Base-by-base conservation (phyloP, 768 basidiomycete genomes). In the Agrocybe pediades region DNA sequence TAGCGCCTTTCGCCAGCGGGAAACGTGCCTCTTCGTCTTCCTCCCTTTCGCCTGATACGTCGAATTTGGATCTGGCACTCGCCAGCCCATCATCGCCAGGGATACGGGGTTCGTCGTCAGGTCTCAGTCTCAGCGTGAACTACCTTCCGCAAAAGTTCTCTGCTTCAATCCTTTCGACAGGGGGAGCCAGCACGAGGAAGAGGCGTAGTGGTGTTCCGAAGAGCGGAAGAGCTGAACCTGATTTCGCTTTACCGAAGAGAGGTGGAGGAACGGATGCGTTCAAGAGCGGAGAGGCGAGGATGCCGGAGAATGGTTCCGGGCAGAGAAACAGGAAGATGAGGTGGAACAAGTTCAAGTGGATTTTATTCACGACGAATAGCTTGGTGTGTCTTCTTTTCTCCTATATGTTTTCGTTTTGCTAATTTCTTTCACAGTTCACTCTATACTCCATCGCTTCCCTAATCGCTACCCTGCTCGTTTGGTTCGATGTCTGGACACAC, bases 331-430 rank as follows among this genome's bases (percentile, higher is more conserved):
- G 56, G 36, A 71, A 71, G 53, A 69, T 88, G 51, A 73, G 84
- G 15, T 93, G 91, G 91, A 92, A 84, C 65, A 79, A 75, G 57
- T 93, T 92, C 78, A 93, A 94, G 67, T 92, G 89, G 89, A 70
- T 77, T 11, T 68, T 94, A 6, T 86, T 92, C 66, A 27, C 81
- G 43, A 72, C 87, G 46, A 92, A 91, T 64, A 60, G 74, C 29
- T 27, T 85, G 30, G 75, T 74, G 47, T 27, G 71, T 62, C n/a
- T 3, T 4, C n/a, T 36, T 13, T 36, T 13, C 11, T 36, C 29
- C 15, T 6, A 6, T 30, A 30, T 30, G 7, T 30, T 30, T 30
- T 30, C 15, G 6, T 30, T 30, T 15, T 30, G 6, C 4, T 3
- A 36, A 13, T 3, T 36, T 36, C n/a, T 36, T 4, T 36, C n/a